Base-by-base conservation (phyloP, 495 filamentous ascomycete species). In the Penicillium simplicissimum region DNA sequence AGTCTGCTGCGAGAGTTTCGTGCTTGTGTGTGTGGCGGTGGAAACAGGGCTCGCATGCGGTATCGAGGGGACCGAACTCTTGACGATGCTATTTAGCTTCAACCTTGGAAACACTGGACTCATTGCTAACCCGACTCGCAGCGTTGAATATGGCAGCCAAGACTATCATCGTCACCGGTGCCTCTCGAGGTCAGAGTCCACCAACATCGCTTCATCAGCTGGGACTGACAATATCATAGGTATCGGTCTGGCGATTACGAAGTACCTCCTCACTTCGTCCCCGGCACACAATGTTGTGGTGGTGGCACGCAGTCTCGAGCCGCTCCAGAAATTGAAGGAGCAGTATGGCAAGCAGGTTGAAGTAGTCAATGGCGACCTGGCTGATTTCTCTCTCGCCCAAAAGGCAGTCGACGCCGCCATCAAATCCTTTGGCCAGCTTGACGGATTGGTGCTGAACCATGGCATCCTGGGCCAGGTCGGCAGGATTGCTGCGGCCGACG, bases 391-490 rank as follows among this genome's bases (percentile, higher is more conserved):
- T 28, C 78, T 90, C 34, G 86, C 84, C 2, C 71, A 81, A 14
- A 82, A 82, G 68, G 85, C 84, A 2, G 85, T 90, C 11, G 81
- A 89, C 3, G 76, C 85, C 8, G 86, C 92, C 0, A 53, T 89
- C 6, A 76, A 82, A 33, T 70, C 78, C 0, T 97, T 91, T 68
- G 85, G 87, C n/a, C 78, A 74, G 33, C 75, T 98, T 8, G 92
- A 98, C 68, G 88, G 88, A 0, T 69, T 98, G 45, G 85, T 97
- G 19, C 74, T 98, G 42, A 97, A 97, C 70, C 95, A 98, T 71
- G 93, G 92, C 4, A 81, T 88, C 8, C 73, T 98, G 37, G 82
- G 85, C 19, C 92, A 93, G 17, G 88, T 96, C n/a, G 85, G 84
- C 23, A 87, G 84, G 57, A 76, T 97, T 52, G 85, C 76, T 13